Evolutionary conservation across 257 asterid genomes (phyloP), one percentile per base, ranked within the genome.

Genomic region (Pogostemon cablin): DNA sequence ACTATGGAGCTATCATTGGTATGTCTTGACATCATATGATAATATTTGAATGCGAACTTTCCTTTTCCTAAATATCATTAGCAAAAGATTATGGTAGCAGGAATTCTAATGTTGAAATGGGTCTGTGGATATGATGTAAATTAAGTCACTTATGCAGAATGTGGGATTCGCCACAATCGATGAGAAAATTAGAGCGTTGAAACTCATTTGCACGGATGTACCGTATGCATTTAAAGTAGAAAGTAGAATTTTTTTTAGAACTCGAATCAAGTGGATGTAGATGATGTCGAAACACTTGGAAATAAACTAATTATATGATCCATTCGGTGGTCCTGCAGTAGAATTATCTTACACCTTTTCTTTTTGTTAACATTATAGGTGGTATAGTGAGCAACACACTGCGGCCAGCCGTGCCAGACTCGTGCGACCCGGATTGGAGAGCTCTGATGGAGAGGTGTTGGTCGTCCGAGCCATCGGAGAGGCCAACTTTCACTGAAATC

Each of bases 1-100:
- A 95, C 81, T 95, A 91, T 47, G 99, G 99, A 25, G 96, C 98
- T 61, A 91, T 95, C 49, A 95, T 95, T 7, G 99, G 99, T 95
- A 78, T 17, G 71, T 3, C 67, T 34, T 67, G 25, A 62, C 46
- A 56, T 53, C 55, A 58, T 4, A 58, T 67, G 6, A 40, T 44
- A 17, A 32, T 48, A 11, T 75, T 61, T 15, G 3, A 43, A 44
- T 12, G 42, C 6, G 3, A 1, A 1, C 5, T 3, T 9, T 39
- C 50, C 11, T 17, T 41, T 54, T 37, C 39, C 66, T 7, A 38
- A 71, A n/a, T n/a, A 50, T 4, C 38, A 15, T 53, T 3, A 15
- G 32, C 32, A 53, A 12, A 53, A 53, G 3, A 52, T 4, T 1
- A 15, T 5, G 57, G 7, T 12, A 52, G 57, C 9, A 17, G 37